phyloP scores from a whole-genome alignment of 2,329 filamentous ascomycete genomes.

The Xylaria sp. region DNA sequence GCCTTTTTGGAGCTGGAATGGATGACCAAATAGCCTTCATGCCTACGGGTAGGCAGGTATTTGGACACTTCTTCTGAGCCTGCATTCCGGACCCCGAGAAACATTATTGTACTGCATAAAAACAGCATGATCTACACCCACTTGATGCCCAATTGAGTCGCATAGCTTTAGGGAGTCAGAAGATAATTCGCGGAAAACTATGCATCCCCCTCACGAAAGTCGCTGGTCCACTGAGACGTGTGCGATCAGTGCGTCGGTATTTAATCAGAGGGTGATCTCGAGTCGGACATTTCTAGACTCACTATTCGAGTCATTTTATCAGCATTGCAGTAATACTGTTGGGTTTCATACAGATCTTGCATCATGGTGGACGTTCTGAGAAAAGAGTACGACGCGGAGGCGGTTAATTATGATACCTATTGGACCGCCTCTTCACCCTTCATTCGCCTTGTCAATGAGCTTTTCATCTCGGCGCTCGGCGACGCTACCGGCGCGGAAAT shows the following conservation, averaged over 20 bases:
- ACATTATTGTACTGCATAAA: not conserved
- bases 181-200: not conserved
- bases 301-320: not conserved
- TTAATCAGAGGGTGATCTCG: not conserved
- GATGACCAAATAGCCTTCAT: not conserved
- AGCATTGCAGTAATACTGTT: not conserved
- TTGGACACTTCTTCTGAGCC: not conserved
- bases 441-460: slow-evolving; percentile 45
- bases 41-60: not conserved
- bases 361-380: slow-evolving; percentile 25
- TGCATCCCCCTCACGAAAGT: slow-evolving; percentile 11
- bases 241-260: not conserved
- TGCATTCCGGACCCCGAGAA: not conserved
- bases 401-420: slow-evolving; percentile 13
- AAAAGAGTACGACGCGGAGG: slow-evolving; percentile 14
- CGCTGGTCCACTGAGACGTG: not conserved
- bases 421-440: slow-evolving; percentile 6
- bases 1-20: not conserved
- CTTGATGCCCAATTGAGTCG: not conserved
- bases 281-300: not conserved
- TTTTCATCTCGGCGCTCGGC: slow-evolving; percentile 46
- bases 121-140: not conserved
- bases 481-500: slow-evolving; percentile 42
- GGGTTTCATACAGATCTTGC: not conserved
- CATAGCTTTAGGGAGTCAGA: not conserved